Conservation (phyloP, 1,284 basidiomycete species). For the Naganishia albida region DNA sequence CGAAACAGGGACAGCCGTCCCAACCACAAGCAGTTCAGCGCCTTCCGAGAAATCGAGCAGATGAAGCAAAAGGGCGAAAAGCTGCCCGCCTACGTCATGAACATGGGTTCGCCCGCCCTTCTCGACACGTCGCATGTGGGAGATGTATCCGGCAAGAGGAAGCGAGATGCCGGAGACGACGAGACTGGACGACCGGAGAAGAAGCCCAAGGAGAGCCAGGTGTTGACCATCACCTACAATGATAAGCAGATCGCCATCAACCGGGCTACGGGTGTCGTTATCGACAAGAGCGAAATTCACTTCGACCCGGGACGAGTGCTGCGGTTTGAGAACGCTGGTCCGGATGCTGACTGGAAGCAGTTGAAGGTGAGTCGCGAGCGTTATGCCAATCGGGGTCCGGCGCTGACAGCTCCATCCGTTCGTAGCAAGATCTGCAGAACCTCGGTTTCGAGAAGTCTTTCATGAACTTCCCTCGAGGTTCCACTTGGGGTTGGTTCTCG, state of each 20-base stretch:
- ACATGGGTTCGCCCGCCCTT: slow-evolving; percentile 47
- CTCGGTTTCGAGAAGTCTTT: slow-evolving; percentile 34
- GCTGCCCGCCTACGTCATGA: slow-evolving; percentile 43
- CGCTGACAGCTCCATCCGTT: not conserved
- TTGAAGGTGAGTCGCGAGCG: slow-evolving; percentile 54
- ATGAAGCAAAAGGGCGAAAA: slow-evolving; percentile 48
- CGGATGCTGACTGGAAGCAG: slow-evolving; percentile 56
- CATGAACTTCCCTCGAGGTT: slow-evolving; percentile 31
- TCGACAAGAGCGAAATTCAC: slow-evolving; percentile 49
- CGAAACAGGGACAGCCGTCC: slow-evolving; percentile 60
- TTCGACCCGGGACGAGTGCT: slow-evolving; percentile 54
- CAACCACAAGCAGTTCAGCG: slow-evolving; percentile 67
- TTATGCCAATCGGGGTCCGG: not conserved
- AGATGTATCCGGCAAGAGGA: slow-evolving; percentile 28
- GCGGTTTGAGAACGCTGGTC: slow-evolving; percentile 48
- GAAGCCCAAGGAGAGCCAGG: slow-evolving; percentile 52
- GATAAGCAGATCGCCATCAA: slow-evolving; percentile 60
- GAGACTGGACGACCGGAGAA: slow-evolving; percentile 34
- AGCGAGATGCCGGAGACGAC: slow-evolving; percentile 30
- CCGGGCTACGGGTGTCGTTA: slow-evolving; percentile 63
- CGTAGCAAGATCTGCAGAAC: slow-evolving; percentile 32
- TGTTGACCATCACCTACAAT: slow-evolving; percentile 50
- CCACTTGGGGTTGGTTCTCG: slow-evolving; percentile 32
- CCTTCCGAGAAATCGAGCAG: slow-evolving; percentile 77
- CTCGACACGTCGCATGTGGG: slow-evolving; percentile 39